Base-by-base conservation (phyloP, 2,329 filamentous ascomycete species). In the Herpotrichia juniperi region DNA sequence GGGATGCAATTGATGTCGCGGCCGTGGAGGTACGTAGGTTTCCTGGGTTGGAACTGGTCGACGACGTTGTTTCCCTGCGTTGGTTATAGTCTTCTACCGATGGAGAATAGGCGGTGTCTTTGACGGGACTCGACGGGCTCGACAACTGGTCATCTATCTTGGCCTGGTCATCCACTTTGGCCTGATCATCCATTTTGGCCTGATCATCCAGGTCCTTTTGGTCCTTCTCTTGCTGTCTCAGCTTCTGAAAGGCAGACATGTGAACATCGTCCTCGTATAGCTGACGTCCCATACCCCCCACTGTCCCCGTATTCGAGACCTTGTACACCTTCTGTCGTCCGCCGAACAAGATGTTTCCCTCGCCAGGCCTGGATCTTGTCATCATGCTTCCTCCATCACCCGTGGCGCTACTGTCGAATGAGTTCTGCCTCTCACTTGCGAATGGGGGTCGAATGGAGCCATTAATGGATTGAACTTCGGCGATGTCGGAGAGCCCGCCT, bases 281-380 rank as follows among this genome's bases (percentile, higher is more conserved):
- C 0, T 87, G 82, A 58, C 85, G 87, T n/a, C 76, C 66, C 49
- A 74, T 63, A 40, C 50, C 56, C 61, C 76, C 79, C 28, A 79
- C 77, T 2, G 79, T 79, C 7, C 61, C 64, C 34, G 71, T 68
- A 42, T 69, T 74, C 0, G 89, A 81, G 58, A 96, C 90, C 72
- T 91, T 93, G 69, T 96, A 97, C 31, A 97, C 88, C 77, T 97
- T 97, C 72, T 97, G 94, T 39, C 94, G 86, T 14, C 94, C 94
- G 51, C 94, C 94, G 74, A 99, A 99, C 50, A 99, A 75, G 61
- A 90, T 89, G 69, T 97, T 99, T 40, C 93, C 92, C 68, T 97
- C 93, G 1, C 85, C 87, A 0, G 91, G 92, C 62, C 93, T 88
- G 7, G 88, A 81, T 46, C 94, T 83, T 63, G 81, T 88, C 89